Base-by-base conservation (phyloP, 768 basidiomycete species). In the Agrocybe pediades region DNA sequence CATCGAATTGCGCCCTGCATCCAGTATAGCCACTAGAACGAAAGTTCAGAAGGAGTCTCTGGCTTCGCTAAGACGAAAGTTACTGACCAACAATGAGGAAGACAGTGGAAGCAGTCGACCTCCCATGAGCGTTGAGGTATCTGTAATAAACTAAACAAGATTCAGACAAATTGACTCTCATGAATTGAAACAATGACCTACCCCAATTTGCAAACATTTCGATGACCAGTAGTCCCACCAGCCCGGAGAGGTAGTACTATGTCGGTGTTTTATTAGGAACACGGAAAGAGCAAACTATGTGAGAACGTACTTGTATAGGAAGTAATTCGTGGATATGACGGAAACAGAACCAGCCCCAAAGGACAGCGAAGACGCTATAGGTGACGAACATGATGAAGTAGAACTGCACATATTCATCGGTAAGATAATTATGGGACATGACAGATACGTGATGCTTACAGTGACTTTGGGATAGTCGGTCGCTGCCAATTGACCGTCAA, bases 391-490 rank as follows among this genome's bases (percentile, higher is more conserved):
- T 86, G 20, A 71, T 68, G 51, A 94, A 82, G 72, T 97, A 97
- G 71, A 97, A 97, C 94, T 95, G 30, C 27, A 43, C 39, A 6
- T 19, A 19, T 45, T 43, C 43, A 43, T n/a, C 46, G 52, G 17
- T 55, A 24, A n/a, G 33, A 36, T n/a, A 21, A 7, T 21, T 46
- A 20, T n/a, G n/a, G n/a, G n/a, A 46, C 51, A 30, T 25, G 33
- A 29, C 8, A 26, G 19, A 5, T 17, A 23, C n/a, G 17, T 43
- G n/a, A 41, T 39, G 69, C 91, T 62, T 68, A 97, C 95, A 53
- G 84, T 88, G 68, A 98, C 91, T 84, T 98, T 98, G 9, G 97
- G 97, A 70, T 98, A 97, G 68, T 99, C 97, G 5, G 90, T 82
- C 6, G 95, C 95, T 11, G 96, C 83, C 19, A 99, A 77, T 66